Evolutionary conservation across 129 eudicot species (phyloP), one percentile per base, ranked within the genome.

Genomic region (Tanacetum coccineum): DNA sequence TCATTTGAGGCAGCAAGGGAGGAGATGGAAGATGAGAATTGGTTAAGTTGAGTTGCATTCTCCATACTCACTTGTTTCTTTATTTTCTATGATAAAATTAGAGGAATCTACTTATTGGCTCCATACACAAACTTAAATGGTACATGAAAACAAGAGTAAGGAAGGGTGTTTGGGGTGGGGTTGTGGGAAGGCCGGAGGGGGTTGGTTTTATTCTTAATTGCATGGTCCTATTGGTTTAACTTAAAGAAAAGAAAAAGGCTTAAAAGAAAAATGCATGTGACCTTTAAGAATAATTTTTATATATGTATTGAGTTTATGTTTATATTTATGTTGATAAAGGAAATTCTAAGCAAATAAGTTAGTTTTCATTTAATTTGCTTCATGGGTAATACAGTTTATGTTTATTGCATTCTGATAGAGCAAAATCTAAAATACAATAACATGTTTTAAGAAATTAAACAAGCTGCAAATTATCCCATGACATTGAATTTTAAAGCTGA

Each of bases 121-220:
- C 28, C 47, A 30, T 65, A 59, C 50, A 57, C 48, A 63, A 75
- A 63, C 67, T 71, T 62, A 49, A 70, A 59, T 61, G 67, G 2
- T 14, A 56, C 74, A 65, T 69, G 71, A 74, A 72, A 78, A 70
- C 57, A 61, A 73, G 11, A 39, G 56, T 20, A 40, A 25, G 9
- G 44, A 18, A 14, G 70, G 26, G 52, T 48, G 13, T 30, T 2
- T 1, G 15, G 17, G 14, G 30, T 6, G 64, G 56, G 65, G 69
- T 17, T 18, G 75, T 2, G 21, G 28, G 57, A 19, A 59, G 50
- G 13, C 42, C 42, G 28, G 70, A 40, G 66, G 71, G 45, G 44
- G 49, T 57, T 54, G 75, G 63, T 48, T 25, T 76, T 72, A 76
- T 81, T 75, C 73, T 65, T 70, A 66, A 12, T 67, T 77, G 39